Evolutionary conservation across 306 rosid species (phyloP).

Genomic region (Sophora flavescens): DNA sequence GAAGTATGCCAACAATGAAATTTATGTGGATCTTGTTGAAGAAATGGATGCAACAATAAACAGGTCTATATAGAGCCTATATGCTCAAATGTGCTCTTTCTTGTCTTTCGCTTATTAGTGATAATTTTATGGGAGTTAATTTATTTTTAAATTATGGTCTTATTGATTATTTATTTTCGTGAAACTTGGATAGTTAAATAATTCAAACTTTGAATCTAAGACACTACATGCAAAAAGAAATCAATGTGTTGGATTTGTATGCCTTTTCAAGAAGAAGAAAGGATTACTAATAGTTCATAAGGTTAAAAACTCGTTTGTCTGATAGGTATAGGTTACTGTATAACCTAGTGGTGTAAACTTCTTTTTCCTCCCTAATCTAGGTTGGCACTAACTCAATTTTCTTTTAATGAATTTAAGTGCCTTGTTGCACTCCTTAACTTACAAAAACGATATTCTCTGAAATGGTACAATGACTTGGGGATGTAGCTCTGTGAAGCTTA

Average conservation of each 20-base stretch:
- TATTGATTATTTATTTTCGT: conserved; percentile 2
- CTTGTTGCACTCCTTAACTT: conserved; percentile 20
- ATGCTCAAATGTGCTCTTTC: conserved; percentile 30
- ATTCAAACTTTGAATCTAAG: conserved; percentile 24
- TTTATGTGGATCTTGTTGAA: conserved; percentile 90
- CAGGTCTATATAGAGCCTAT: too few relatives aligned
- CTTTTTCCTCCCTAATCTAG: conserved; percentile 13
- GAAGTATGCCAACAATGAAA: conserved; percentile 85
- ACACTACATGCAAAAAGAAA: background rate
- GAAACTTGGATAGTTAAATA: conserved; percentile 13
- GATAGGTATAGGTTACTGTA: conserved; percentile 26
- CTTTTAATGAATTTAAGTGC: conserved; percentile 13
- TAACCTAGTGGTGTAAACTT: background rate
- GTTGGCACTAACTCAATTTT: conserved; percentile 26
- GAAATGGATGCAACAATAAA: conserved; percentile 87
- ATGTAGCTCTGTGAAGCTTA: conserved; percentile 20
- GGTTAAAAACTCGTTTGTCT: conserved; percentile 11
- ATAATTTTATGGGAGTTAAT: conserved; percentile 6
- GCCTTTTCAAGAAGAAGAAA: conserved; percentile 30
- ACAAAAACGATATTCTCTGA: conserved; percentile 38
- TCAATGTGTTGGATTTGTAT: conserved; percentile 3
- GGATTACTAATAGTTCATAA: conserved; percentile 11
- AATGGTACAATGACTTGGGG: conserved; percentile 1
- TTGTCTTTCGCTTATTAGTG: conserved; percentile 37
- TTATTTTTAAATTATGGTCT: background rate